Percentiles rank a stretch among this genome's conserved stretches.
These are phyloP conservation scores for Colletotrichum acutatum DNA, from an alignment of 2,329 filamentous ascomycete species.

Conservation along the genomic window DNA sequence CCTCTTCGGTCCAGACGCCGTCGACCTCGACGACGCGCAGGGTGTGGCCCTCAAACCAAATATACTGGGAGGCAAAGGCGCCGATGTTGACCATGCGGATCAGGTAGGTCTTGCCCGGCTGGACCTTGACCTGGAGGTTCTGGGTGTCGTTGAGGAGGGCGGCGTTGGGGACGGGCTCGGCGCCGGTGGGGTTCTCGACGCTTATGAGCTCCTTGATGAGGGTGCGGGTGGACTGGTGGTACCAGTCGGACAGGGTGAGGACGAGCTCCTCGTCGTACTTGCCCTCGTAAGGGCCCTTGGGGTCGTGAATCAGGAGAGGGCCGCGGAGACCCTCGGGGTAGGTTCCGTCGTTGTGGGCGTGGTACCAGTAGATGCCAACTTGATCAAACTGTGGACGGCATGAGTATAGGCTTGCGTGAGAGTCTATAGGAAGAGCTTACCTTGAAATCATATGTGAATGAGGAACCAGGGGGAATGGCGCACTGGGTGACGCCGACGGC, in stretches of 20 bases:
- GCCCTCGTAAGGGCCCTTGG: slow-evolving; percentile 56
- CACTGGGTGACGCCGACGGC: slow-evolving; percentile 67
- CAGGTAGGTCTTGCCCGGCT: slow-evolving; percentile 63
- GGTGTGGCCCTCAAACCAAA: slow-evolving; percentile 57
- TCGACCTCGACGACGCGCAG: slow-evolving; percentile 63
- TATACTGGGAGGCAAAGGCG: slow-evolving; percentile 61
- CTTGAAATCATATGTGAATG: slow-evolving; percentile 68
- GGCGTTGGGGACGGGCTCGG: slow-evolving; percentile 64
- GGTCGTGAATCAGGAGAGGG: slow-evolving; percentile 66
- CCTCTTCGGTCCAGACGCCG: slow-evolving; percentile 59
- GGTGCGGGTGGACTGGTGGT: slow-evolving; percentile 64
- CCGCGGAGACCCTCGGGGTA: slow-evolving; percentile 70
- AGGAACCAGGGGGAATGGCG: slow-evolving; percentile 60
- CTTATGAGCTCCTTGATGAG: slow-evolving; percentile 60
- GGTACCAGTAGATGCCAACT: slow-evolving; percentile 65
- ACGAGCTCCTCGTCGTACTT: slow-evolving; percentile 65
- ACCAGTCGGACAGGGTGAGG: slow-evolving; percentile 70
- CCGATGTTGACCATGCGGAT: slow-evolving; percentile 64
- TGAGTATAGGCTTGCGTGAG: background rate
- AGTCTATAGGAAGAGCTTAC: slow-evolving; percentile 45
- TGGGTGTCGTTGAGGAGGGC: slow-evolving; percentile 64
- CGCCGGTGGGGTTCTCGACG: slow-evolving; percentile 59
- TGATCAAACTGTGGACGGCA: slow-evolving; percentile 31
- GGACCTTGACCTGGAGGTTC: slow-evolving; percentile 54
- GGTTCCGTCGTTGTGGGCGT: slow-evolving; percentile 57